phyloP scores from a whole-genome alignment of 2,329 filamentous ascomycete species.

The Sclerotinia subarctica region DNA sequence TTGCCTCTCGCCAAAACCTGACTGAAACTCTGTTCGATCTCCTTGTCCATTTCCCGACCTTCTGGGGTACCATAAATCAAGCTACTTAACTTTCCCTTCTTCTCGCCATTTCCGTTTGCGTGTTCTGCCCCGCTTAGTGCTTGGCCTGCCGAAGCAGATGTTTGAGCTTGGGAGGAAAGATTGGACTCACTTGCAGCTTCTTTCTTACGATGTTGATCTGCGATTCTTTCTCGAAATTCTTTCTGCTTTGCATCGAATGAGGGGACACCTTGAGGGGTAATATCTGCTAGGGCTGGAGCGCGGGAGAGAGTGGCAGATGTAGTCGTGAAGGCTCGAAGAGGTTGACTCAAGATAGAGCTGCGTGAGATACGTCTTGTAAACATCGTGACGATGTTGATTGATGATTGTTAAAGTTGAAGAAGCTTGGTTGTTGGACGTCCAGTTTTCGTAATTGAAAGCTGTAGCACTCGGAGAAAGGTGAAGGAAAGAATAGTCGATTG shows the following conservation, averaged over 20 bases:
- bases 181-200: constrained; percentile 72
- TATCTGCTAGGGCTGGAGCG: constrained; percentile 80
- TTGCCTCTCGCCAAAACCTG: constrained; percentile 94
- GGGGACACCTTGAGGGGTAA: constrained; percentile 68
- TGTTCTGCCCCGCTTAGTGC: constrained; percentile 59
- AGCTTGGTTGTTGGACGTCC: not conserved
- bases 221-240: constrained; percentile 79
- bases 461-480: not conserved
- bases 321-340: constrained; percentile 56
- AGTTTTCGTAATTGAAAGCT: not conserved
- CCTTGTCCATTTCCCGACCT: constrained; percentile 87
- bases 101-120: constrained; percentile 60
- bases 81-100: constrained; percentile 71
- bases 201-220: constrained; percentile 71
- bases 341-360: constrained; percentile 33
- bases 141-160: constrained; percentile 44
- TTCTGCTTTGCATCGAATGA: constrained; percentile 81
- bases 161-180: constrained; percentile 32
- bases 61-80: constrained; percentile 97
- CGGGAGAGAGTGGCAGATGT: constrained; percentile 44
- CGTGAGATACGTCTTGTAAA: constrained; percentile 35
- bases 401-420: not conserved
- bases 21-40: constrained; percentile 94
- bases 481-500: constrained; percentile 1
- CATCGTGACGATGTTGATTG: constrained; percentile 23